Conservation (phyloP, 78 protist species). For the Paulinella micropora region DNA sequence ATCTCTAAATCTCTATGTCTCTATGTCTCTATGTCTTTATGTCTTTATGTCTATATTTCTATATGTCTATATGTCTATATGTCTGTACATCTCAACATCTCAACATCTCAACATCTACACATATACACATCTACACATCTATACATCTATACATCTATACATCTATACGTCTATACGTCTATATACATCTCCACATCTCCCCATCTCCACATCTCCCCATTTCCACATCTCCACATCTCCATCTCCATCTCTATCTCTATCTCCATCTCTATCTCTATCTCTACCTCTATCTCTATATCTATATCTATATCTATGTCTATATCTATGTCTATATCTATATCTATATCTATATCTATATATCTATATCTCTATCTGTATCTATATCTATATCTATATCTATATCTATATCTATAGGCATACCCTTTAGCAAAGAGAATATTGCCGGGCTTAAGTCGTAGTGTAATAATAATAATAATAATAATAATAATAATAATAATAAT, state of each 20-base stretch:
- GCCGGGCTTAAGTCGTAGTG: no score
- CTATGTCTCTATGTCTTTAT: neutral
- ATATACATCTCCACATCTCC: neutral
- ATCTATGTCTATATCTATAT: neutral
- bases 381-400: no score
- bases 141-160: neutral
- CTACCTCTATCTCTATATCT: neutral
- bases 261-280: neutral
- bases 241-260: neutral
- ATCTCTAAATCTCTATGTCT: neutral
- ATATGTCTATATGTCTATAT: neutral
- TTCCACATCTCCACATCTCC: neutral
- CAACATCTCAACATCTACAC: neutral
- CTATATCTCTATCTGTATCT: neutral
- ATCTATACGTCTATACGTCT: neutral
- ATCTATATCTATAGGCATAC: no score
- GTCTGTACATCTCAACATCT: neutral
- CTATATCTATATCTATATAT: neutral
- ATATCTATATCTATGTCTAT: neutral
- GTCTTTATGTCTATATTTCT: neutral
- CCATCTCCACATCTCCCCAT: neutral
- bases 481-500: no score
- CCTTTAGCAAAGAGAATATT: no score
- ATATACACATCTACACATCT: neutral
- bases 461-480: no score